A percentile compares a stretch with the other conserved stretches of the same genome.
These are phyloP conservation scores for Lathyrus oleraceus DNA, from an alignment of 306 rosid genomes.

Conservation along the genomic window DNA sequence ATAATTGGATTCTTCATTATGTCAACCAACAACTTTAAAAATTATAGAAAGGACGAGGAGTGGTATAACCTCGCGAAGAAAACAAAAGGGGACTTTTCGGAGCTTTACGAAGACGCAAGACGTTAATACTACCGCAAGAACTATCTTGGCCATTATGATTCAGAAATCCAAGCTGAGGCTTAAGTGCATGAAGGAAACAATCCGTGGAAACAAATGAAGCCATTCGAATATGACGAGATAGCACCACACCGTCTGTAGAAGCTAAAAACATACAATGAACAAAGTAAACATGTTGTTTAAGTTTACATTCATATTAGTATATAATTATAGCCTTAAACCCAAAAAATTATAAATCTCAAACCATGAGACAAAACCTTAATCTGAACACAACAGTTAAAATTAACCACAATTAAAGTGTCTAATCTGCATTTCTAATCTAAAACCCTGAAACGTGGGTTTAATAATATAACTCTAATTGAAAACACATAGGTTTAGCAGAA, in stretches of 20 bases:
- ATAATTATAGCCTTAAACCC: no score
- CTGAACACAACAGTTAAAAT: no score
- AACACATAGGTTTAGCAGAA: no score
- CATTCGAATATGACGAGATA: constrained; percentile 35
- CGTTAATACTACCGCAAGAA: constrained; percentile 4
- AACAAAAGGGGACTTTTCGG: constrained; percentile 21
- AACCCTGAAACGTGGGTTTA: no score
- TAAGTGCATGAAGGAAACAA: constrained; percentile 37
- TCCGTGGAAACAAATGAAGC: constrained; percentile 42
- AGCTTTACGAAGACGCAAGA: constrained; percentile 30
- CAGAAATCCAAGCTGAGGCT: constrained; percentile 35
- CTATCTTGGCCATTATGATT: constrained; percentile 14
- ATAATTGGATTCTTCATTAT: background rate
- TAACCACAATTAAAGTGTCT: no score
- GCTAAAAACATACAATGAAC: constrained; percentile 8
- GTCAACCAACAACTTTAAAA: constrained; percentile 5
- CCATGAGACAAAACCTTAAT: no score
- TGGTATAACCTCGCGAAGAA: constrained; percentile 39
- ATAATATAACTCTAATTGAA: no score
- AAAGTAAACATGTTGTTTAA: background rate
- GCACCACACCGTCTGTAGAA: constrained; percentile 25
- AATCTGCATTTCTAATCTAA: no score
- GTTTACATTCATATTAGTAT: no score
- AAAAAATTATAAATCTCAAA: no score
- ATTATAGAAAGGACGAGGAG: constrained; percentile 16